Base-by-base conservation (phyloP, 2,329 filamentous ascomycete species). In the Claviceps lovelessii region DNA sequence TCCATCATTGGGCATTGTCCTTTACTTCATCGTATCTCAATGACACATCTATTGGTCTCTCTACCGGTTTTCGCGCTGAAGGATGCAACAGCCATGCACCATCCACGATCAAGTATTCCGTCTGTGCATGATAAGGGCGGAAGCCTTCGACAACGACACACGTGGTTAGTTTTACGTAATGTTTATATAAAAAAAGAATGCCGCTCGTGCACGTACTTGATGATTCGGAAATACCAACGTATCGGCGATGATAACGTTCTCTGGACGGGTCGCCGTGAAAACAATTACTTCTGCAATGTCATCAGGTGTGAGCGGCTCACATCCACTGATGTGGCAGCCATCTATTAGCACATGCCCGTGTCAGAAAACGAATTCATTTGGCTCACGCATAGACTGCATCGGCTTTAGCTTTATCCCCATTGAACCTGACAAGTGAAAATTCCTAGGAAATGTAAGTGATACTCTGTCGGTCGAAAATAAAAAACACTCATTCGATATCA, bases 251-350 rank as follows among this genome's bases (percentile, higher is more conserved):
- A 95, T 88, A 5, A 95, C 88, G 67, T 96, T 96, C 72, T 95
- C 88, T 61, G 85, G 81, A 63, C 90, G 80, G 4, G 86, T 85
- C 4, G 86, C 89, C 2, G 86, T 78, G 66, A 95, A 96, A 8
- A 96, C 90, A 39, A 95, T 77, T 35, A 94, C 78, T 72, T 96
- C 90, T 13, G 90, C 90, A 64, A 96, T 90, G 65, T 96, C 90
- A 51, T 93, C 88, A 0, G 87, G 86, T 0, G 89, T 95, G 61
- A 96, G 75, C 45, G 90, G 90, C 61, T 94, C 86, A 61, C 80
- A 84, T 52, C 84, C 85, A 56, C 84, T 86, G 51, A 9, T 23
- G 29, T 35, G 19, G 28, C 6, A 31, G 44, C n/a, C 31, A 29
- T 10, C 11, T 7, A 23, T 47, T 45, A 49, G 49, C 17, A 49